phyloP scores from a whole-genome alignment of 2,329 filamentous ascomycete species.

The Aureobasidium sp. region DNA sequence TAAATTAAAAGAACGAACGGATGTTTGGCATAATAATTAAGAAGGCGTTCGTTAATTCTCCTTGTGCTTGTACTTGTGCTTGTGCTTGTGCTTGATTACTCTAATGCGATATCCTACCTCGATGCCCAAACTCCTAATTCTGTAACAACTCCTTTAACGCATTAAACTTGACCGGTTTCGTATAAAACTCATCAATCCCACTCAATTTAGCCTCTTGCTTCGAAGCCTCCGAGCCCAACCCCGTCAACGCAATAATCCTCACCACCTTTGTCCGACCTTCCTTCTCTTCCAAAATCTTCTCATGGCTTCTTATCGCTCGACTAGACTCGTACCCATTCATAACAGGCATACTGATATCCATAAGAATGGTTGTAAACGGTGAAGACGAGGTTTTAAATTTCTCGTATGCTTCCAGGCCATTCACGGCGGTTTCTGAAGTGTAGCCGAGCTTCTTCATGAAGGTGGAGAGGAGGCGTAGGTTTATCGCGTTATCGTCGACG shows the following conservation, averaged over 20 bases:
- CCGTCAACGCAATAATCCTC: constrained; percentile 20
- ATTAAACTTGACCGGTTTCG: constrained; percentile 24
- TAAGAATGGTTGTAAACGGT: constrained; percentile 11
- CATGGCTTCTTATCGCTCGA: constrained; percentile 23
- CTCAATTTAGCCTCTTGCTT: constrained; percentile 21
- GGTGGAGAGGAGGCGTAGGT: not conserved
- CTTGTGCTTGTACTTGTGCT: no score
- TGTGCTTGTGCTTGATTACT: no score
- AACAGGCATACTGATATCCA: constrained; percentile 15
- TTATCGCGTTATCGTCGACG: constrained; percentile 11
- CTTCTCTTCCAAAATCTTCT: constrained; percentile 13
- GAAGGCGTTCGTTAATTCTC: no score
- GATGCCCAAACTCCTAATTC: not conserved
- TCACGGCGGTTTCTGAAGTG: not conserved
- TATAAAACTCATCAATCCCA: constrained; percentile 26
- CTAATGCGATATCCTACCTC: no score
- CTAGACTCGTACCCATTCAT: constrained; percentile 25
- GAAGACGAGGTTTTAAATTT: not conserved
- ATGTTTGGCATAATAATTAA: not conserved
- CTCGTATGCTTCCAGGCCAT: not conserved
- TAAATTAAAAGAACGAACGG: no score
- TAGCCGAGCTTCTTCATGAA: constrained; percentile 1
- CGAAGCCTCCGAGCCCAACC: constrained; percentile 16
- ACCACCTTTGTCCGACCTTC: not conserved
- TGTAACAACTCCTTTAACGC: constrained; percentile 16